Evolutionary conservation across 306 rosid genomes (phyloP), one percentile per base, ranked within the genome.

Genomic region (Lathyrus sativus): DNA sequence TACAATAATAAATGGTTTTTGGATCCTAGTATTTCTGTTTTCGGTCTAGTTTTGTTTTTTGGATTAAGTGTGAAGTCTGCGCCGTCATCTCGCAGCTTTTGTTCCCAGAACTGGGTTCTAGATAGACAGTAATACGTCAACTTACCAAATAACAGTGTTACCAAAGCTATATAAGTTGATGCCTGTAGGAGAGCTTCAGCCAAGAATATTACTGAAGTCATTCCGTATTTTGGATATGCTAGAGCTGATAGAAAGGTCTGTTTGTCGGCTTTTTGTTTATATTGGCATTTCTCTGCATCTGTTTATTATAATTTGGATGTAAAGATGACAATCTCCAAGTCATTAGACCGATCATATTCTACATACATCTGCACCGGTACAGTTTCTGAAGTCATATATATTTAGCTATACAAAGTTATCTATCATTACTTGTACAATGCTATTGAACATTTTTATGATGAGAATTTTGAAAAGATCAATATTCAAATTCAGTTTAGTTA

Each of bases 111-210:
- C n/a, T n/a, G n/a, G n/a, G n/a, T n/a, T n/a, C n/a, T n/a, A n/a
- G n/a, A n/a, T n/a, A n/a, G n/a, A n/a, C n/a, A n/a, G n/a, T n/a
- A n/a, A n/a, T n/a, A n/a, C n/a, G n/a, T n/a, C n/a, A n/a, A n/a
- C n/a, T n/a, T n/a, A n/a, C n/a, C n/a, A n/a, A n/a, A n/a, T n/a
- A n/a, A n/a, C n/a, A n/a, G n/a, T n/a, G n/a, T n/a, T n/a, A n/a
- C n/a, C n/a, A n/a, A n/a, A n/a, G n/a, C n/a, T n/a, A n/a, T n/a
- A n/a, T n/a, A n/a, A n/a, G n/a, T 91, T 70, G 98, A 91, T 65
- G 96, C 95, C 2, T 91, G 98, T 74, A 85, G 96, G 70, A 91
- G 98, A 85, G 98, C 98, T 17, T 89, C 98, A 4, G 96, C 98
- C 61, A 91, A 91, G 83, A 89, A 85, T 63, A 91, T 91, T 43